Percentiles rank a stretch among this genome's conserved stretches.
phyloP scores from a whole-genome alignment of 2,329 filamentous ascomycete species.

The Diaporthe caulivora region DNA sequence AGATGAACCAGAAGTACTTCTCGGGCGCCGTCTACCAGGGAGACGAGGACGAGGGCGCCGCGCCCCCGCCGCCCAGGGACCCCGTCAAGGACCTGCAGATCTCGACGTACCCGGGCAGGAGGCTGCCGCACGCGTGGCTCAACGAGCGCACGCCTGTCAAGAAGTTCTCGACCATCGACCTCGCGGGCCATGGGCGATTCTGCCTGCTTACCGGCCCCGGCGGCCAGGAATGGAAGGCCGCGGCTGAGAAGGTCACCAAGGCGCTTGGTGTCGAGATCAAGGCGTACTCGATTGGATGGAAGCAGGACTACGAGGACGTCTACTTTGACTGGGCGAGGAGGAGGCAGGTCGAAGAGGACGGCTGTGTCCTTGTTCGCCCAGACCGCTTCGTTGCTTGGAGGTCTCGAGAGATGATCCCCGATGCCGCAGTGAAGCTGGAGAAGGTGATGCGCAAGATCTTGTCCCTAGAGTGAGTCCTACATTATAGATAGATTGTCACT shows the following conservation, averaged over 20 bases:
- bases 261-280: slow-evolving; percentile 60
- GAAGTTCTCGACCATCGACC: slow-evolving; percentile 68
- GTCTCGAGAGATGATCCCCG: slow-evolving; percentile 31
- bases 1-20: slow-evolving; percentile 70
- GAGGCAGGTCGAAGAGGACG: slow-evolving; percentile 68
- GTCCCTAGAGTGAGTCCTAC: slow-evolving; percentile 17
- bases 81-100: slow-evolving; percentile 56
- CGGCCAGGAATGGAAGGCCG: slow-evolving; percentile 65
- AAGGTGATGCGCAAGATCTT: slow-evolving; percentile 43
- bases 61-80: slow-evolving; percentile 49
- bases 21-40: slow-evolving; percentile 57
- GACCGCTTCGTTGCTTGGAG: slow-evolving; percentile 72
- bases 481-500: slow-evolving; percentile 11
- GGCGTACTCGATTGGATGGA: slow-evolving; percentile 66
- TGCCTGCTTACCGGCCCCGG: slow-evolving; percentile 66
- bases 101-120: slow-evolving; percentile 69
- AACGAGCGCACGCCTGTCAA: slow-evolving; percentile 59
- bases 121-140: slow-evolving; percentile 74
- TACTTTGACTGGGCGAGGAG: slow-evolving; percentile 70
- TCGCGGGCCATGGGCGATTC: slow-evolving; percentile 68
- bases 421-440: slow-evolving; percentile 42
- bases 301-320: slow-evolving; percentile 71
- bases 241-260: slow-evolving; percentile 55
- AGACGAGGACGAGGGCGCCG: slow-evolving; percentile 60
- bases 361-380: slow-evolving; percentile 69